These are phyloP conservation scores for Pichia pseudocactophila DNA, from an alignment of 805 yeast species.

Conservation along the genomic window DNA sequence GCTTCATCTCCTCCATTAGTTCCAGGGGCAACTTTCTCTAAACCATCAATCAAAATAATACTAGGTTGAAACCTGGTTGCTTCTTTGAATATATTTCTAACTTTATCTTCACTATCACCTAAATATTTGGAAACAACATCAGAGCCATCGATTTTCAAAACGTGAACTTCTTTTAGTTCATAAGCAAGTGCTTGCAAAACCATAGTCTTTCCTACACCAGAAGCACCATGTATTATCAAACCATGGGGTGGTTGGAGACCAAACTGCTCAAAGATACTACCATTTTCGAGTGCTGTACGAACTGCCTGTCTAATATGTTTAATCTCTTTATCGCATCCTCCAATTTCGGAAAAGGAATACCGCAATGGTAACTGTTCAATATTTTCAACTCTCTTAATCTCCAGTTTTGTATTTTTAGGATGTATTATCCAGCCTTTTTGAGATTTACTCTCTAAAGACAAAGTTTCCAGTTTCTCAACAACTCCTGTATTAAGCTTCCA, in stretches of 20 bases:
- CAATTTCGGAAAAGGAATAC: constrained; percentile 38
- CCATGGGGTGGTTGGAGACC: constrained; percentile 93
- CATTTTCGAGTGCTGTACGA: constrained; percentile 72
- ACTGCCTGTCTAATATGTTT: constrained; percentile 53
- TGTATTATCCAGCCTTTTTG: constrained; percentile 8
- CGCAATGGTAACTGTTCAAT: constrained; percentile 37
- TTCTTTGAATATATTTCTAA: constrained; percentile 77
- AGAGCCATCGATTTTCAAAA: constrained; percentile 81
- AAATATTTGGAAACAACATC: constrained; percentile 85
- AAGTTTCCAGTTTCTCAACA: constrained; percentile 25
- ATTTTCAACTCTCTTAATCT: constrained; percentile 20
- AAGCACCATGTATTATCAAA: constrained; percentile 88
- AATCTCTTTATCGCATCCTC: constrained; percentile 69
- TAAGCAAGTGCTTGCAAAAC: constrained; percentile 73
- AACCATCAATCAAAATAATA: constrained; percentile 82
- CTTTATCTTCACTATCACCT: constrained; percentile 86
- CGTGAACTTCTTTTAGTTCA: constrained; percentile 66
- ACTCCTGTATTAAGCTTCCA: constrained; percentile 11
- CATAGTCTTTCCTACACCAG: constrained; percentile 96
- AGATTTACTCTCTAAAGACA: constrained; percentile 5
- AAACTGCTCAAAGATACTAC: constrained; percentile 68
- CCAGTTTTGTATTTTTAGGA: constrained; percentile 27
- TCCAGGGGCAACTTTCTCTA: constrained; percentile 85
- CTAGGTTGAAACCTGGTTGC: constrained; percentile 83
- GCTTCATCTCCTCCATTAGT: constrained; percentile 68